Percentiles rank a stretch among this genome's conserved stretches.
These are phyloP conservation scores for Citrus cavaleriei DNA, from an alignment of 345 rosid genomes.

Conservation along the genomic window DNA sequence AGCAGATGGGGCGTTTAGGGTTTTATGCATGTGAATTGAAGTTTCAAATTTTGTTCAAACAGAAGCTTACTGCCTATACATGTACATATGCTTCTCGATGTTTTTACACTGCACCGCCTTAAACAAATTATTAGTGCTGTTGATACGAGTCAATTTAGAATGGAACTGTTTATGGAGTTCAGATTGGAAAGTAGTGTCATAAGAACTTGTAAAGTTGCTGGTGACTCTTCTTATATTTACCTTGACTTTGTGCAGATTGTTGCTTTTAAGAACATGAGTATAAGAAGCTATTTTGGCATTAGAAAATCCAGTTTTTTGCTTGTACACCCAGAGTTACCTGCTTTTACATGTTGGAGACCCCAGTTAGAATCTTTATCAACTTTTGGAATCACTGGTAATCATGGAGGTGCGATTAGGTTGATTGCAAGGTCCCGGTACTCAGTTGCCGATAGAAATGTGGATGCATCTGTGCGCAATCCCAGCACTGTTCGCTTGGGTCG, in stretches of 20 bases:
- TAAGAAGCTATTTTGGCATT: constrained; percentile 49
- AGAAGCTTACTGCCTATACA: not conserved
- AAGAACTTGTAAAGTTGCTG: not conserved
- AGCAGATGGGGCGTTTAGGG: not conserved
- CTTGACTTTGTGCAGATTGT: constrained; percentile 21
- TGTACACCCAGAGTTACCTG: constrained; percentile 56
- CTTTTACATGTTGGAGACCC: constrained; percentile 27
- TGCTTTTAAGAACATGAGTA: constrained; percentile 36
- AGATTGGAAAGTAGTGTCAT: not conserved
- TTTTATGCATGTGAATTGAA: not conserved
- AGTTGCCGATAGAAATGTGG: constrained; percentile 42
- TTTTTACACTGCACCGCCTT: not conserved
- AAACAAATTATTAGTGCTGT: not conserved
- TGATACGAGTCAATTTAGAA: not conserved
- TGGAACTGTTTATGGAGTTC: not conserved
- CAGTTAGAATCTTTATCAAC: constrained; percentile 22
- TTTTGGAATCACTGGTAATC: constrained; percentile 27
- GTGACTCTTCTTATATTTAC: not conserved
- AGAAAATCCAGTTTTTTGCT: constrained; percentile 52
- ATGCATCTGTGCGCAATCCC: constrained; percentile 31
- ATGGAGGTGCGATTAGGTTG: constrained; percentile 25
- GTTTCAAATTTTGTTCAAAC: not conserved
- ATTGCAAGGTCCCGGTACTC: constrained; percentile 34
- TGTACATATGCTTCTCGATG: not conserved
- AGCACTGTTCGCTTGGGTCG: constrained; percentile 22